Percentiles rank a stretch among this genome's conserved stretches.
These are phyloP conservation scores for Inonotus obliquus DNA, from an alignment of 1,284 basidiomycete species.

Conservation along the genomic window DNA sequence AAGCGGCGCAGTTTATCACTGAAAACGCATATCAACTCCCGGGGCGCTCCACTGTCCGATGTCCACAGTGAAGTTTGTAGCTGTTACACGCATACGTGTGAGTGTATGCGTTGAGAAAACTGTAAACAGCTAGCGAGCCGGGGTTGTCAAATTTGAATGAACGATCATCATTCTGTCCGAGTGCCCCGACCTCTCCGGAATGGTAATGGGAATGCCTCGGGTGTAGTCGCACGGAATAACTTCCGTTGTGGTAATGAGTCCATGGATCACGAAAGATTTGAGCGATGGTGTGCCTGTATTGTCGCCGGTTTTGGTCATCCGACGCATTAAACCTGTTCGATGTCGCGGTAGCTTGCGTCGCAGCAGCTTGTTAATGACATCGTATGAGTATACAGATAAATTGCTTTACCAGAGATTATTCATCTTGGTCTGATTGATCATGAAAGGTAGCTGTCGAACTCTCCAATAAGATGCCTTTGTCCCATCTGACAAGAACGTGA, in stretches of 20 bases:
- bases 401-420: too few relatives aligned
- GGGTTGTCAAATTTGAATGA: not conserved
- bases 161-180: not conserved
- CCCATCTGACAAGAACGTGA: too few relatives aligned
- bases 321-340: too few relatives aligned
- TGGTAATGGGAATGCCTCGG: not conserved
- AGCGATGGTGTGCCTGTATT: not conserved
- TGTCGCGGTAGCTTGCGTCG: too few relatives aligned
- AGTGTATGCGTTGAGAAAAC: not conserved
- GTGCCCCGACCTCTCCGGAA: not conserved
- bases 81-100: not conserved
- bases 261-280: not conserved
- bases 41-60: not conserved
- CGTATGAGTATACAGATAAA: not conserved
- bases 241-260: not conserved
- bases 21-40: not conserved
- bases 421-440: too few relatives aligned
- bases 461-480: too few relatives aligned
- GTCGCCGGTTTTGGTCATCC: too few relatives aligned
- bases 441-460: too few relatives aligned
- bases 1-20: not conserved
- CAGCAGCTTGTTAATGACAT: not conserved
- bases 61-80: not conserved
- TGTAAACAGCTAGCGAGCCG: not conserved
- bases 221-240: not conserved